Evolutionary conservation across 345 rosid species (phyloP).

Genomic region (Turritis glabra): DNA sequence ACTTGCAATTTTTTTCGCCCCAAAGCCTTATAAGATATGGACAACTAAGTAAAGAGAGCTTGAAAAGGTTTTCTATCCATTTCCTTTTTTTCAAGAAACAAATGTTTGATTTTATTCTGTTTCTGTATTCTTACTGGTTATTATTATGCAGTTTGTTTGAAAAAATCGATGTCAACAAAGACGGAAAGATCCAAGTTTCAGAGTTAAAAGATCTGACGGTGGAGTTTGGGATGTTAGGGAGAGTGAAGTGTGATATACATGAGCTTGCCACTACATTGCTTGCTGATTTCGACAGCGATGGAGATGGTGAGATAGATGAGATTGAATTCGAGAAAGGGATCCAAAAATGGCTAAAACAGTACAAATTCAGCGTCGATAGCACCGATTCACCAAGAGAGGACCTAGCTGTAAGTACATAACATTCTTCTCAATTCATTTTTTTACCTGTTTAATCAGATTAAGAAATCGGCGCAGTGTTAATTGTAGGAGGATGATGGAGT

Average conservation of each 20-base stretch:
- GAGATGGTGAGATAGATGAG: constrained; percentile 25
- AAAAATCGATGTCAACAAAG: constrained; percentile 33
- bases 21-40: constrained; percentile 31
- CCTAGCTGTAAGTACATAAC: constrained; percentile 6
- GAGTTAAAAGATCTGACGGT: constrained; percentile 26
- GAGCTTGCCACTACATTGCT: constrained; percentile 22
- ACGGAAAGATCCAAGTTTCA: constrained; percentile 36
- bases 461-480: not conserved
- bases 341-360: constrained; percentile 28
- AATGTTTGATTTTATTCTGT: not conserved
- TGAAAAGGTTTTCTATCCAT: constrained; percentile 12
- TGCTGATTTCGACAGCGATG: constrained; percentile 18
- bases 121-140: not conserved
- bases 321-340: constrained; percentile 20
- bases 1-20: constrained; percentile 27
- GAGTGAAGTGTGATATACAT: constrained; percentile 29
- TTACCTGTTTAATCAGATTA: not conserved
- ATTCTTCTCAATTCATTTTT: not conserved
- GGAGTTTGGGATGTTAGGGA: constrained; percentile 34
- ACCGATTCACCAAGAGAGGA: constrained; percentile 2
- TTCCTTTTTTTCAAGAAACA: not conserved
- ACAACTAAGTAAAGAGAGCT: constrained; percentile 28
- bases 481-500: constrained; percentile 22
- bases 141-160: constrained; percentile 27
- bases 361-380: constrained; percentile 9